phyloP scores from a whole-genome alignment of 768 basidiomycete genomes.

The Jaapia argillacea region DNA sequence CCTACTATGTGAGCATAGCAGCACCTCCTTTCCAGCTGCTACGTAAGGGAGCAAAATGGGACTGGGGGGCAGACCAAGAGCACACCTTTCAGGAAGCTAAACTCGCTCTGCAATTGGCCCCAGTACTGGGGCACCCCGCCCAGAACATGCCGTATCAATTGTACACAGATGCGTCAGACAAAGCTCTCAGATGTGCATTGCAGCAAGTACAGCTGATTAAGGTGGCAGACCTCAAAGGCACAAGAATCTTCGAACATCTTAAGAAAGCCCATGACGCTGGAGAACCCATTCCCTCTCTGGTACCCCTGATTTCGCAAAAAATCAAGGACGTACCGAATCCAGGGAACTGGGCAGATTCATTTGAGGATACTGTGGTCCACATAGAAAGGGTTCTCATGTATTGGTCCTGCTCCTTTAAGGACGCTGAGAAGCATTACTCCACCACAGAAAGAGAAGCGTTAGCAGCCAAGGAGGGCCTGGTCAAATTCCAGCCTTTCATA shows the following conservation, averaged over 20 bases:
- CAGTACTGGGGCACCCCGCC: constrained; percentile 21
- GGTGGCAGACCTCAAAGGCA: constrained; percentile 12
- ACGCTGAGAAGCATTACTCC: constrained; percentile 11
- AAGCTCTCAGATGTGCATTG: constrained; percentile 11
- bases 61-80: constrained; percentile 15
- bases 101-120: constrained; percentile 18
- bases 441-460: constrained; percentile 12
- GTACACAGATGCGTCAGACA: constrained; percentile 23
- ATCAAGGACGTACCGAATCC: no score
- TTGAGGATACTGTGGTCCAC: constrained; percentile 10
- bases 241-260: no score
- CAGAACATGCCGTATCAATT: constrained; percentile 21
- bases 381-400: constrained; percentile 13
- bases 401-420: constrained; percentile 12
- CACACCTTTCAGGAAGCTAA: constrained; percentile 20
- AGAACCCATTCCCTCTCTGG: constrained; percentile 4
- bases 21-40: constrained; percentile 23
- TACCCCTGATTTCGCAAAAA: no score
- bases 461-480: constrained; percentile 9
- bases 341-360: no score
- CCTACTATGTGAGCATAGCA: constrained; percentile 23
- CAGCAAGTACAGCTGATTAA: constrained; percentile 16
- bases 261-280: constrained; percentile 3
- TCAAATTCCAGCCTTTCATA: no score
- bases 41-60: constrained; percentile 16